phyloP scores from a whole-genome alignment of 768 basidiomycete species.

The Naganishia randhawae region DNA sequence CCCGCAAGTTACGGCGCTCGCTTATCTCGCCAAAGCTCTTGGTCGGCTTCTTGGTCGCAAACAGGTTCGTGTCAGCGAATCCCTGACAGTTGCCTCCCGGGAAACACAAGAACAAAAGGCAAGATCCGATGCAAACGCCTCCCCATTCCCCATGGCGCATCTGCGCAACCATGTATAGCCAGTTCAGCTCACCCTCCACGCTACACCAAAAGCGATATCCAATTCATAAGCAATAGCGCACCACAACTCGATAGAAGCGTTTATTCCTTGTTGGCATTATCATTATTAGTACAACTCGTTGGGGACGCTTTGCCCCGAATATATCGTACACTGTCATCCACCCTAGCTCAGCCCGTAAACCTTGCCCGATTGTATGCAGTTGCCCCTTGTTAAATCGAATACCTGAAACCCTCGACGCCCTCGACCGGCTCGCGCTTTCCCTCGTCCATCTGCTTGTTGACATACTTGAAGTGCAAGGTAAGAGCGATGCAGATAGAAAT shows the following conservation, averaged over 20 bases:
- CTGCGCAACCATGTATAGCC: too few species aligned
- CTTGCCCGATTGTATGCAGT: background rate
- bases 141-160: too few species aligned
- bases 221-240: background rate
- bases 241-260: background rate
- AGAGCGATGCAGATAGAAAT: slow-evolving; percentile 21
- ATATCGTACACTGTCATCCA: background rate
- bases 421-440: slow-evolving; percentile 21
- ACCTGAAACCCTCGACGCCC: slow-evolving; percentile 27
- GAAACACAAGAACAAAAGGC: too few species aligned
- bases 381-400: slow-evolving; percentile 23
- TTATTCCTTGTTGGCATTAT: background rate
- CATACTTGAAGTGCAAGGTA: slow-evolving; percentile 11
- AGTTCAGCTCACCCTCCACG: too few species aligned
- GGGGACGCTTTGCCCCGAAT: background rate
- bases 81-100: too few species aligned
- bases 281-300: background rate
- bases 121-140: too few species aligned
- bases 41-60: background rate
- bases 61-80: background rate
- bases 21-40: background rate
- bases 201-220: too few species aligned
- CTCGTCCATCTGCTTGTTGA: slow-evolving; percentile 22
- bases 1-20: background rate
- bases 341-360: background rate